Base-by-base conservation (phyloP, 78 protist genomes). In the Diacronema lutheri region DNA sequence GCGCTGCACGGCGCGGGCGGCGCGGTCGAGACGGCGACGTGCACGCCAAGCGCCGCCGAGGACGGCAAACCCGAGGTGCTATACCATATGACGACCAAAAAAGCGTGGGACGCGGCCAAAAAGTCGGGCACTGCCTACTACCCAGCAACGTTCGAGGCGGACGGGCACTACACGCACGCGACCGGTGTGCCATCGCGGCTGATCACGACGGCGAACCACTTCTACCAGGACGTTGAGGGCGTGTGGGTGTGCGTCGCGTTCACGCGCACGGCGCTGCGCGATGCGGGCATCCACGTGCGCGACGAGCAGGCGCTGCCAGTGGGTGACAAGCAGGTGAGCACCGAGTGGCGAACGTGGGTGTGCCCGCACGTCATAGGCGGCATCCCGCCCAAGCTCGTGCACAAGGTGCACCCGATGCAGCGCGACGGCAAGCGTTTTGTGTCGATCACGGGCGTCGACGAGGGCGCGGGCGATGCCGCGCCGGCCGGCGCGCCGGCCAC, bases 151-250 rank as follows among this genome's bases (percentile, higher is more conserved):
- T 69, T 69, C 20, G 76, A 69, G 76, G 76, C 4, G 11, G 76
- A 69, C 9, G 76, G 76, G 29, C 10, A 20, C 50, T 69, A 21
- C 50, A 69, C 76, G 55, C 76, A 69, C 76, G 76, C 76, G 35
- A 69, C 76, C 26, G 76, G 33, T 10, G 76, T 69, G 76, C 76
- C 76, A 2, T 0, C 55, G 55, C 44, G 76, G 76, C 50, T 69
- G 56, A 35, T 69, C 76, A 46, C 14, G 72, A 65, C 72, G 37
- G 72, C 72, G n/a, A 65, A 65, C 41, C 72, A 65, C 72, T 65
- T 65, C 20, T 65, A 65, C 40, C 72, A 65, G 72, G 12, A 9
- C 29, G 72, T 19, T 4, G 23, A 10, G 44, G n/a, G 25, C 72
- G 35, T 0, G 13, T 65, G 72, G 72, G 72, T 65, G 21, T 65